These are phyloP conservation scores for Phyllostachys edulis DNA, from an alignment of 176 grass and related monocot genomes.

Conservation along the genomic window DNA sequence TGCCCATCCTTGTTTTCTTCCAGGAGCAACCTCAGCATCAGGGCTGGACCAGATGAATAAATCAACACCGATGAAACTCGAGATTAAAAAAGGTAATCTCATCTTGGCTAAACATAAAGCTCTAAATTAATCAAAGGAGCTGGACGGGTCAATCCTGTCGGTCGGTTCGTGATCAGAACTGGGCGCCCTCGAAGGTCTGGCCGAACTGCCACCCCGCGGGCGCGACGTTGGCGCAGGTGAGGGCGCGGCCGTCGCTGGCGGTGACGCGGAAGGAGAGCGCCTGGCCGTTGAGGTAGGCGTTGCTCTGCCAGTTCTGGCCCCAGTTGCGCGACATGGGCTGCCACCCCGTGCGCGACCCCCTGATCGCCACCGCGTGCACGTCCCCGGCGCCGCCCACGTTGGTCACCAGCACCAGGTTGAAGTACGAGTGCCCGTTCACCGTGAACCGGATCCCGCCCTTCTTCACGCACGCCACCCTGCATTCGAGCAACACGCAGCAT, in stretches of 20 bases:
- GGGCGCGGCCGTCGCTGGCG: slow-evolving; percentile 48
- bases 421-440: slow-evolving; percentile 71
- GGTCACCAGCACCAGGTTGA: slow-evolving; percentile 73
- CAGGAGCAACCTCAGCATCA: slow-evolving; percentile 37
- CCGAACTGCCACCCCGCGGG: slow-evolving; percentile 52
- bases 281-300: slow-evolving; percentile 54
- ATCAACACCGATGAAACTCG: not conserved
- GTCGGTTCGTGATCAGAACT: slow-evolving; percentile 24
- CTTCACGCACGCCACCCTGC: slow-evolving; percentile 53
- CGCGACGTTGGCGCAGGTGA: slow-evolving; percentile 40
- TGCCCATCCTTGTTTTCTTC: not conserved
- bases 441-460: slow-evolving; percentile 72
- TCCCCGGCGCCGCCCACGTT: slow-evolving; percentile 70
- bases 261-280: slow-evolving; percentile 60
- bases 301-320: slow-evolving; percentile 88
- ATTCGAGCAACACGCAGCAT: not conserved
- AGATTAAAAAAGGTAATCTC: not conserved
- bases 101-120: not conserved
- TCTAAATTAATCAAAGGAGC: not conserved
- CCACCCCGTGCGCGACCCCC: slow-evolving; percentile 49
- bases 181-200: slow-evolving; percentile 46
- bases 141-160: too few species aligned
- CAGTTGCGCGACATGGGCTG: slow-evolving; percentile 69
- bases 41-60: not conserved
- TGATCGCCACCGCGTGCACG: slow-evolving; percentile 47